phyloP scores from a whole-genome alignment of 139 green algal genomes.

The Picochlorum sp. region DNA sequence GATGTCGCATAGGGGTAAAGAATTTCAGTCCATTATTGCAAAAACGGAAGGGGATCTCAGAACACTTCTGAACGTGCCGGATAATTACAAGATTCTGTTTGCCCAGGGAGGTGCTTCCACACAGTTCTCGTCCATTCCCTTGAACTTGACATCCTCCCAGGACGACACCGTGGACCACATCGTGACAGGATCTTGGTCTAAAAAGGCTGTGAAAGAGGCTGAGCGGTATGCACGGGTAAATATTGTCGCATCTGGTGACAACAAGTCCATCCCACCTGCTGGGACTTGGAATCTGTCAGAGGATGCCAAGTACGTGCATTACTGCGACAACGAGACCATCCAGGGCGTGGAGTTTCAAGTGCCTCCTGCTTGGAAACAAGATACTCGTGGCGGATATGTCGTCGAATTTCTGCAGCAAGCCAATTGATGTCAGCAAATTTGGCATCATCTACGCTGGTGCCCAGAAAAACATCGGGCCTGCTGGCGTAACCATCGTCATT shows the following conservation, averaged over 20 bases:
- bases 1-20: constrained; percentile 96
- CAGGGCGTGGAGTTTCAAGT: constrained; percentile 96
- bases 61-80: constrained; percentile 79
- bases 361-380: constrained; percentile 46
- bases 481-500: constrained; percentile 93
- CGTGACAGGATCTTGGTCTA: constrained; percentile 87
- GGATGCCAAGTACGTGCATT: constrained; percentile 87
- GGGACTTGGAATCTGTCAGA: constrained; percentile 76
- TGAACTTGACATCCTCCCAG: constrained; percentile 73
- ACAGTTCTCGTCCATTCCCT: constrained; percentile 88
- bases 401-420: constrained; percentile 95
- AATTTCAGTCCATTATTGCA: constrained; percentile 82
- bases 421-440: constrained; percentile 93
- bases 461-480: constrained; percentile 97
- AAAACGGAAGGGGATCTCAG: constrained; percentile 91
- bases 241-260: constrained; percentile 74
- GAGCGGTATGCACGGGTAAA: constrained; percentile 71
- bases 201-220: constrained; percentile 87
- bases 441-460: constrained; percentile 95
- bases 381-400: constrained; percentile 92
- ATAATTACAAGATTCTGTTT: constrained; percentile 94
- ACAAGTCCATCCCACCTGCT: constrained; percentile 68
- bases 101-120: constrained; percentile 84
- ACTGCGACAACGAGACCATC: constrained; percentile 99
- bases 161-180: constrained; percentile 84